Conservation (phyloP, 495 filamentous ascomycete genomes). For the Neurospora cerealis region DNA sequence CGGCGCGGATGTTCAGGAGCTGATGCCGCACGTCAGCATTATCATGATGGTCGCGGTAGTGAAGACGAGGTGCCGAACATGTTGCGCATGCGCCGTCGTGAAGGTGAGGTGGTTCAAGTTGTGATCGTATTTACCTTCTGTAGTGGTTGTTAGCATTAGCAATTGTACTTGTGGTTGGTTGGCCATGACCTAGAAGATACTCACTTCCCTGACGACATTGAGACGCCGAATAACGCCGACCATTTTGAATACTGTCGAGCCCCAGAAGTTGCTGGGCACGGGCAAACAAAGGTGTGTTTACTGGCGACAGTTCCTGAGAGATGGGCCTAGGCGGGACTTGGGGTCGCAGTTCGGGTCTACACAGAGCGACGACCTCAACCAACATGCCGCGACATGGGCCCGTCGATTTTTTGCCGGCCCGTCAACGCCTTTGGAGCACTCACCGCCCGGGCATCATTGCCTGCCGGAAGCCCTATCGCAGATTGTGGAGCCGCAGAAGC, state of each 20-base stretch:
- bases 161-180: background rate
- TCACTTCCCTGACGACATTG: conserved; percentile 66
- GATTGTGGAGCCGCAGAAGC: background rate
- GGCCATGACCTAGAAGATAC: conserved; percentile 19
- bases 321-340: background rate
- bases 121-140: conserved; percentile 25
- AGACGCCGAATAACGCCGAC: conserved; percentile 70
- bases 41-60: background rate
- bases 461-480: background rate
- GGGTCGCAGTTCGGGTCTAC: background rate
- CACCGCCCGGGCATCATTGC: background rate
- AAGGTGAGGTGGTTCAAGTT: conserved; percentile 2
- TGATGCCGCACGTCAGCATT: conserved; percentile 21
- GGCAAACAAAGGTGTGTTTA: background rate
- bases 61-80: background rate
- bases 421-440: background rate
- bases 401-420: background rate
- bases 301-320: background rate
- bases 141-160: conserved; percentile 8
- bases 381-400: background rate
- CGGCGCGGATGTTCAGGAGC: conserved; percentile 62
- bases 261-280: background rate
- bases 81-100: conserved; percentile 1
- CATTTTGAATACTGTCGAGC: conserved; percentile 44
- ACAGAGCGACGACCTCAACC: background rate